A percentile compares a stretch with the other conserved stretches of the same genome.
Evolutionary conservation across 768 basidiomycete genomes (phyloP).

Genomic region (Tubosaeta brunneosetosa): DNA sequence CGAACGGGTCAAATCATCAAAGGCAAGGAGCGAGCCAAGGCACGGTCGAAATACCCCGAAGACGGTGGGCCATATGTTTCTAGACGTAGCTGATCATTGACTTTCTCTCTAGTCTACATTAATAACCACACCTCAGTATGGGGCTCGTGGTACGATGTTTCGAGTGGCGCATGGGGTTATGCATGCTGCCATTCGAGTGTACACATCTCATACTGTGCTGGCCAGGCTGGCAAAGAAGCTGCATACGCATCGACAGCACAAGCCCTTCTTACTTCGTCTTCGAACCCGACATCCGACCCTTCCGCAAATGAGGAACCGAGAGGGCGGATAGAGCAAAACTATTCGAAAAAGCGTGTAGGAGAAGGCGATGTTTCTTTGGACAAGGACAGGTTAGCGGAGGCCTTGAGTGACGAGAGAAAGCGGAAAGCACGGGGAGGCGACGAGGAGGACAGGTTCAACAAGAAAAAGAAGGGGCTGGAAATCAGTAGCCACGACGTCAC

Average conservation of each 20-base stretch:
- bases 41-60: slow-evolving; percentile 90
- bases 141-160: slow-evolving; percentile 89
- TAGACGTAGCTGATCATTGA: background rate
- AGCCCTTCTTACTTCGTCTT: slow-evolving; percentile 50
- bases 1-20: slow-evolving; percentile 86
- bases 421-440: slow-evolving; percentile 59
- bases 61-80: slow-evolving; percentile 58
- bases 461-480: slow-evolving; percentile 53
- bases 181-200: slow-evolving; percentile 88
- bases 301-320: slow-evolving; percentile 25
- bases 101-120: slow-evolving; percentile 54
- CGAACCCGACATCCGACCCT: slow-evolving; percentile 25
- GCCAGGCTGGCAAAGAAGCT: slow-evolving; percentile 77
- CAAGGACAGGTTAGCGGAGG: slow-evolving; percentile 60
- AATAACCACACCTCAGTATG: slow-evolving; percentile 97
- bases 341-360: slow-evolving; percentile 72
- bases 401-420: slow-evolving; percentile 77
- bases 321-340: slow-evolving; percentile 59
- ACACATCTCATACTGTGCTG: slow-evolving; percentile 89
- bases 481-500: slow-evolving; percentile 73
- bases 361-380: slow-evolving; percentile 80
- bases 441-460: slow-evolving; percentile 49
- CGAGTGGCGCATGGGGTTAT: slow-evolving; percentile 81
- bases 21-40: slow-evolving; percentile 85
- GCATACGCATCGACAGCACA: slow-evolving; percentile 70